Percentiles rank a stretch among this genome's conserved stretches.
Evolutionary conservation across 75 land plant species (phyloP).

Genomic region (Adiantum capillusveneris): DNA sequence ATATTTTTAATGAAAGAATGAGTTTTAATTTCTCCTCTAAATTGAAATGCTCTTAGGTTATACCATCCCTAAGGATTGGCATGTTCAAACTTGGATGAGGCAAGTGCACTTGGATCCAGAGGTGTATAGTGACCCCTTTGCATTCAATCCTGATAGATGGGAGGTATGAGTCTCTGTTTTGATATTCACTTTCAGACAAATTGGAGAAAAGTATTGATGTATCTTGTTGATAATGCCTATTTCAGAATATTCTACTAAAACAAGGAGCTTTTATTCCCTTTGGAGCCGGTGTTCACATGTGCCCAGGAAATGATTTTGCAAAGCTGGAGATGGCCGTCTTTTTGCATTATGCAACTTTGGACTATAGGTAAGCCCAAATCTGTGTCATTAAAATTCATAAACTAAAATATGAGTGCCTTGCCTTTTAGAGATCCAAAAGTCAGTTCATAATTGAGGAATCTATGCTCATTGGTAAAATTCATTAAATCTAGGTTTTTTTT

Average conservation of each 20-base stretch:
- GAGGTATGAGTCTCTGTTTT: conserved; percentile 38
- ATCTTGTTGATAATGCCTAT: not conserved
- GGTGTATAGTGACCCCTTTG: conserved; percentile 45
- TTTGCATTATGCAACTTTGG: conserved; percentile 54
- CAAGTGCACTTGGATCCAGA: conserved; percentile 63
- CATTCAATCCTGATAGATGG: conserved; percentile 81
- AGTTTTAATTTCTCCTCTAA: too few species aligned
- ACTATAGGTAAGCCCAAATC: conserved; percentile 44
- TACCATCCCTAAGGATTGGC: conserved; percentile 75
- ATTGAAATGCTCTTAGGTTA: conserved; percentile 35
- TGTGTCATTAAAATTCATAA: too few species aligned
- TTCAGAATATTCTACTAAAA: conserved; percentile 40
- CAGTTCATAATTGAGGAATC: too few species aligned
- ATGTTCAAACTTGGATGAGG: conserved; percentile 62
- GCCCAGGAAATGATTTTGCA: conserved; percentile 82
- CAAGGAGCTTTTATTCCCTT: conserved; percentile 60
- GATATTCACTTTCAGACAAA: not conserved
- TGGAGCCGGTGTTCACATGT: conserved; percentile 63
- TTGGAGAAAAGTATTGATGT: not conserved
- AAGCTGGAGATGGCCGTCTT: conserved; percentile 61
- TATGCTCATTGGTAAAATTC: too few species aligned
- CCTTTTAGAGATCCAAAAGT: too few species aligned
- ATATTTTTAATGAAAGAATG: too few species aligned
- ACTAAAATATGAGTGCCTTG: too few species aligned
- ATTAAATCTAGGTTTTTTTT: too few species aligned